Evolutionary conservation across 805 yeast genomes (phyloP).

Genomic region (Schizosaccharomyces japonicus): DNA sequence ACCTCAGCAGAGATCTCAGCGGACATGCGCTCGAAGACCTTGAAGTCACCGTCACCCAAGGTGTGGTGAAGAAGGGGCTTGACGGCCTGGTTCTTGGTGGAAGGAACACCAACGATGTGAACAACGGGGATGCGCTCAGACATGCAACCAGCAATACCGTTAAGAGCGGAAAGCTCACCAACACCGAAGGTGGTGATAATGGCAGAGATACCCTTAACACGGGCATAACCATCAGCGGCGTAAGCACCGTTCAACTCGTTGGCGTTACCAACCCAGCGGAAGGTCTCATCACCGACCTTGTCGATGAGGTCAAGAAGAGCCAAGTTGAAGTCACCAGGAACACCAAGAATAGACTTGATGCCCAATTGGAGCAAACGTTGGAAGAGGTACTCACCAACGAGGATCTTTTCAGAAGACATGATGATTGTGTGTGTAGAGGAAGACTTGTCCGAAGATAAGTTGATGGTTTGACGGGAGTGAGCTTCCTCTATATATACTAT

Average conservation of each 20-base stretch:
- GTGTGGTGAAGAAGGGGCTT: slow-evolving; percentile 51
- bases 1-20: slow-evolving; percentile 41
- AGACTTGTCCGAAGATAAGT: no score
- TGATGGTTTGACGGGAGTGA: no score
- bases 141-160: slow-evolving; percentile 61
- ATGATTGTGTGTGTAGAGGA: no score
- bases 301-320: slow-evolving; percentile 6
- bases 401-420: no score
- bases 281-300: slow-evolving; percentile 21
- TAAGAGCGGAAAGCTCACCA: slow-evolving; percentile 55
- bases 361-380: slow-evolving; percentile 18
- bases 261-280: slow-evolving; percentile 74
- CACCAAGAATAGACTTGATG: slow-evolving; percentile 13
- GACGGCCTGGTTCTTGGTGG: slow-evolving; percentile 40
- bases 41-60: slow-evolving; percentile 50
- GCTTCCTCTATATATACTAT: no score
- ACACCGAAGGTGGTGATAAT: slow-evolving; percentile 61
- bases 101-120: slow-evolving; percentile 63
- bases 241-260: slow-evolving; percentile 64
- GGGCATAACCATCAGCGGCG: slow-evolving; percentile 62
- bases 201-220: slow-evolving; percentile 49
- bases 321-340: slow-evolving; percentile 8
- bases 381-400: slow-evolving; percentile 16
- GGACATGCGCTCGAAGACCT: slow-evolving; percentile 52
- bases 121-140: slow-evolving; percentile 62